Conservation (phyloP, 1,139 yeast species). For the Sugiyamaella paludigena region DNA sequence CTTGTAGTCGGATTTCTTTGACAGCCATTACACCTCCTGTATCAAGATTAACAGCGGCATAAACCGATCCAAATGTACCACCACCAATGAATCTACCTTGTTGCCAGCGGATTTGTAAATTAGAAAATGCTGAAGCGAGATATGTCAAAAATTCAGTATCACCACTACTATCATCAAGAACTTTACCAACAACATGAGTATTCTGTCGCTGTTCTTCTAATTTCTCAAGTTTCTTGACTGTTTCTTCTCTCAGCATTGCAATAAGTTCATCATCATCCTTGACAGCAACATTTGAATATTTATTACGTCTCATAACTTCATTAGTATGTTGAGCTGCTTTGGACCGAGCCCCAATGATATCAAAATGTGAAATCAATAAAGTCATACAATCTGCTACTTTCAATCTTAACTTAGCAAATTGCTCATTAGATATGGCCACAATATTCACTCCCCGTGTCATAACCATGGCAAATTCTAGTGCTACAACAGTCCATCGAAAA, state of each 20-base stretch:
- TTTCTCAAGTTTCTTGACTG: slow-evolving; percentile 56
- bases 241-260: slow-evolving; percentile 55
- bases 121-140: slow-evolving; percentile 84
- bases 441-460: slow-evolving; percentile 91
- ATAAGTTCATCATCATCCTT: slow-evolving; percentile 60
- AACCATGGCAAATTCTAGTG: slow-evolving; percentile 94
- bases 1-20: slow-evolving; percentile 89
- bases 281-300: slow-evolving; percentile 32
- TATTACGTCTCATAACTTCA: slow-evolving; percentile 52
- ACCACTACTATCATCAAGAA: slow-evolving; percentile 70
- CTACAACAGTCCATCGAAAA: slow-evolving; percentile 93
- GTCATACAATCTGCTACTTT: slow-evolving; percentile 97
- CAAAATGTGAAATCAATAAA: slow-evolving; percentile 87
- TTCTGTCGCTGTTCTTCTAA: slow-evolving; percentile 57
- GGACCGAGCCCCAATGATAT: slow-evolving; percentile 96
- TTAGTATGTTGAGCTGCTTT: slow-evolving; percentile 68
- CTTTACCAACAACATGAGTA: slow-evolving; percentile 73
- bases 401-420: slow-evolving; percentile 66
- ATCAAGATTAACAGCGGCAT: slow-evolving; percentile 86
- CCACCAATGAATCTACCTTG: slow-evolving; percentile 93
- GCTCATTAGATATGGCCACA: slow-evolving; percentile 72
- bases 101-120: slow-evolving; percentile 95
- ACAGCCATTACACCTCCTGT: slow-evolving; percentile 98
- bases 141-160: slow-evolving; percentile 86
- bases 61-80: slow-evolving; percentile 94